phyloP scores from a whole-genome alignment of 352 stramenopile species.

The Phytophthora pinifolia region DNA sequence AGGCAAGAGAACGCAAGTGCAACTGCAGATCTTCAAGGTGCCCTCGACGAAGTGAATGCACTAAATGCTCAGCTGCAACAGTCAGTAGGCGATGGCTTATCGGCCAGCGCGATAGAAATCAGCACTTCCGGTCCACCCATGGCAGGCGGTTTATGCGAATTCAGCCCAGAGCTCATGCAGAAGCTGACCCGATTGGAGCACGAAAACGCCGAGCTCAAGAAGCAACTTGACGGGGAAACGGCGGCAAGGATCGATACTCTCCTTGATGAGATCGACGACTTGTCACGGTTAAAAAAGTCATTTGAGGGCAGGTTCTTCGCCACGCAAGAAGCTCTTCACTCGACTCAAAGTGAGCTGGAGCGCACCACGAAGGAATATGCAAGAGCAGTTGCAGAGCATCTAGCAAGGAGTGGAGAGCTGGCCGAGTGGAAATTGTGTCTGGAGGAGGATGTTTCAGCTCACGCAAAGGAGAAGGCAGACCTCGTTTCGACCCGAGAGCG shows the following conservation, averaged over 20 bases:
- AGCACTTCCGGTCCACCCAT: constrained; percentile 11
- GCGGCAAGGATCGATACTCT: constrained; percentile 55
- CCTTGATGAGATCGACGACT: constrained; percentile 55
- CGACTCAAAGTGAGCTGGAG: constrained; percentile 28
- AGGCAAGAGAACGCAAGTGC: constrained; percentile 30
- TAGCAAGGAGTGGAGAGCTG: constrained; percentile 9
- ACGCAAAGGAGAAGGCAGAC: constrained; percentile 6
- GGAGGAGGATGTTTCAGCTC: constrained; percentile 18
- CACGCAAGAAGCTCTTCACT: constrained; percentile 34
- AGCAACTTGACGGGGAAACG: constrained; percentile 53
- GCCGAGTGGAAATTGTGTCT: constrained; percentile 11
- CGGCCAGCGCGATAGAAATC: not conserved
- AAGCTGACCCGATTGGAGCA: constrained; percentile 56
- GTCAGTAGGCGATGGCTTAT: constrained; percentile 28
- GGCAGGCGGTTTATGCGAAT: constrained; percentile 46
- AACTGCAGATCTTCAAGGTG: constrained; percentile 26
- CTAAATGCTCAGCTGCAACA: constrained; percentile 59
- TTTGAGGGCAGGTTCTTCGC: constrained; percentile 78
- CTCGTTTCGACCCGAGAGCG: constrained; percentile 3
- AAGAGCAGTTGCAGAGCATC: constrained; percentile 10
- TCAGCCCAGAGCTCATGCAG: constrained; percentile 71
- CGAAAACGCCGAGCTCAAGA: constrained; percentile 57
- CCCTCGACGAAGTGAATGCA: constrained; percentile 39
- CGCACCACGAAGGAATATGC: constrained; percentile 15
- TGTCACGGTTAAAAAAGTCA: constrained; percentile 61